Evolutionary conservation across 2,329 filamentous ascomycete species (phyloP), one percentile per base, ranked within the genome.

Genomic region (Huntiella moniliformis): DNA sequence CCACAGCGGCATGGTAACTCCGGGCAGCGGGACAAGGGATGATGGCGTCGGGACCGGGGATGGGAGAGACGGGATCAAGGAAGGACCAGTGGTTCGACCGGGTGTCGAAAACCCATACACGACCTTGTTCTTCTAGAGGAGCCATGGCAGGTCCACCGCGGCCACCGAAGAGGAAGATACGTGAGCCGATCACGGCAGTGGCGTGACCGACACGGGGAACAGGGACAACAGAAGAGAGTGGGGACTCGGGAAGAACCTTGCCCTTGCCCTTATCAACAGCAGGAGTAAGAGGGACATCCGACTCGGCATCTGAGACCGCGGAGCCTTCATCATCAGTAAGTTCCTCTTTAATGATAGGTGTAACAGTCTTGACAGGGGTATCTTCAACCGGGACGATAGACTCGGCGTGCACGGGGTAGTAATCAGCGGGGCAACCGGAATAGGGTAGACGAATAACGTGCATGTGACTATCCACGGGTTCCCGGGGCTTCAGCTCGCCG

Each of bases 151-250:
- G 61, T 0, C 80, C 80, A 32, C 79, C 78, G 38, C 82, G 76
- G 7, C 86, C 85, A 41, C 83, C 85, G 60, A 87, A 93, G 37
- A 92, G 52, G 61, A 88, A 88, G 54, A 92, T 76, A 16, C 75
- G 76, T 38, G 71, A 69, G 48, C 77, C 70, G 48, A 91, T 71
- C 1, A 75, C 69, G 10, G 78, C 72, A 0, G 79, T 74, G 32
- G 83, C 78, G 53, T 84, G 74, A 15, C 85, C 85, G 2, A 87
- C 74, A 15, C 85, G 74, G 2, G 82, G 68, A 1, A 66, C 60
- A 0, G 84, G 83, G 1, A 81, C 67, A 31, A 67, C 57, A 8
- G 22, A 28, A 3, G 7, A 3, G 10, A 28, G 22, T 28, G 22
- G 22, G 10, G 22, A 28, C 2, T 10, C 22, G 7, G 22, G 22